These are phyloP conservation scores for Penicillium freii DNA, from an alignment of 2,329 filamentous ascomycete genomes.

Conservation along the genomic window DNA sequence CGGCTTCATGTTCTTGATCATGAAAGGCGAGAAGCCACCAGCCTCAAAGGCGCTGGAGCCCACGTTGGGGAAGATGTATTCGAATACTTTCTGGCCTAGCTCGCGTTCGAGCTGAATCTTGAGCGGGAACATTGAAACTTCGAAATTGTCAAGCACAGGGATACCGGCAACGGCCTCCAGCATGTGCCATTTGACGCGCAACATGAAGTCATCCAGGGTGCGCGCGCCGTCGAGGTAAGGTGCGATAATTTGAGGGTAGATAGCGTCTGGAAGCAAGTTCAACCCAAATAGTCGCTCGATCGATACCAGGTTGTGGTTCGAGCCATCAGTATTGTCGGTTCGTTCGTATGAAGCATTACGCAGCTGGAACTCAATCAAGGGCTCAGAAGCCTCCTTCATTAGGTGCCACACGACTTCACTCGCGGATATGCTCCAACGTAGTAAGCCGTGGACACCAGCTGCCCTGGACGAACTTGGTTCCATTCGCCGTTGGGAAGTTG, in stretches of 20 bases:
- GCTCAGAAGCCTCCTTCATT: constrained; percentile 80
- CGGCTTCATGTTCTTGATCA: constrained; percentile 54
- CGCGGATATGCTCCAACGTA: constrained; percentile 92
- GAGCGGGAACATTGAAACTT: constrained; percentile 88
- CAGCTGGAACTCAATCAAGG: constrained; percentile 88
- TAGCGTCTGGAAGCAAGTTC: constrained; percentile 83
- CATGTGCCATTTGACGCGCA: constrained; percentile 96
- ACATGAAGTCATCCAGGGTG: constrained; percentile 70
- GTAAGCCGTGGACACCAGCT: constrained; percentile 74
- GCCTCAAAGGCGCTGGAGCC: constrained; percentile 55
- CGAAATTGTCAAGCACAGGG: constrained; percentile 94
- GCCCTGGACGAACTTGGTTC: constrained; percentile 65
- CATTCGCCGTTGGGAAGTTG: constrained; percentile 84
- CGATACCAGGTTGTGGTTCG: constrained; percentile 87
- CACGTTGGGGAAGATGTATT: constrained; percentile 93
- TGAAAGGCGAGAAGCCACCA: constrained; percentile 52
- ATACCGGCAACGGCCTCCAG: constrained; percentile 97
- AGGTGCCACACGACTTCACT: constrained; percentile 97
- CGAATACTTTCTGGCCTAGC: constrained; percentile 87
- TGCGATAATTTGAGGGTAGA: constrained; percentile 94
- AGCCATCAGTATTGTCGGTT: constrained; percentile 95
- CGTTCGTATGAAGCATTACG: constrained; percentile 89
- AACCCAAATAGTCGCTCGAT: constrained; percentile 84
- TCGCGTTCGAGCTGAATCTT: constrained; percentile 92
- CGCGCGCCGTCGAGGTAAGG: constrained; percentile 72